phyloP scores from a whole-genome alignment of 768 basidiomycete species.

The Kwoniella sp. region DNA sequence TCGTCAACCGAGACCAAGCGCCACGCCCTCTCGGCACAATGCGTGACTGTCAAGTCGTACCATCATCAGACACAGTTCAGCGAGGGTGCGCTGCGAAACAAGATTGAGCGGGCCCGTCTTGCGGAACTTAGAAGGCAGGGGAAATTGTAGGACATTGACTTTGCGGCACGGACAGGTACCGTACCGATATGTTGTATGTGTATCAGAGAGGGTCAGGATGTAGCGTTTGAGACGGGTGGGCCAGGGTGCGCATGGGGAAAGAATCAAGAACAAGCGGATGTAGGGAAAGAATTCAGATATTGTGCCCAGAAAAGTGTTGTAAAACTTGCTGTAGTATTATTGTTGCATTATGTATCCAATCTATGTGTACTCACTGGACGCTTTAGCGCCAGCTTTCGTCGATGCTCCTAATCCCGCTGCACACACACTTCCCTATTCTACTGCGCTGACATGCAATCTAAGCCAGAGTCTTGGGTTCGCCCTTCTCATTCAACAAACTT shows the following conservation, averaged over 20 bases:
- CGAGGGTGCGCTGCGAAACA: constrained; percentile 27
- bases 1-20: constrained; percentile 1
- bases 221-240: too few relatives aligned
- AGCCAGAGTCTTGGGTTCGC: constrained; percentile 64
- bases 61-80: constrained; percentile 8
- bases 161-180: too few relatives aligned
- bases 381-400: neutral
- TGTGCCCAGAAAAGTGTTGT: neutral
- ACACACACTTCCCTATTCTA: too few relatives aligned
- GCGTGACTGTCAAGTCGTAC: constrained; percentile 6
- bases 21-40: neutral
- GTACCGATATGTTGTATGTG: too few relatives aligned
- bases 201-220: too few relatives aligned
- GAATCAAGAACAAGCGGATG: too few relatives aligned
- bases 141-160: neutral
- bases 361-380: neutral
- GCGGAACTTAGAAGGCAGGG: constrained; percentile 14
- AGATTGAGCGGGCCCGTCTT: constrained; percentile 25
- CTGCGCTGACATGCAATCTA: constrained; percentile 5
- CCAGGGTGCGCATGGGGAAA: neutral
- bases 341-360: constrained; percentile 5
- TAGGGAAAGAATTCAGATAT: neutral
- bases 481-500: constrained; percentile 68
- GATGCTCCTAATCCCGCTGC: neutral
- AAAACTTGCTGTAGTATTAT: constrained; percentile 6